Evolutionary conservation across 371 early-diverging fungal genomes (phyloP).

Genomic region (Zychaea mexicana): DNA sequence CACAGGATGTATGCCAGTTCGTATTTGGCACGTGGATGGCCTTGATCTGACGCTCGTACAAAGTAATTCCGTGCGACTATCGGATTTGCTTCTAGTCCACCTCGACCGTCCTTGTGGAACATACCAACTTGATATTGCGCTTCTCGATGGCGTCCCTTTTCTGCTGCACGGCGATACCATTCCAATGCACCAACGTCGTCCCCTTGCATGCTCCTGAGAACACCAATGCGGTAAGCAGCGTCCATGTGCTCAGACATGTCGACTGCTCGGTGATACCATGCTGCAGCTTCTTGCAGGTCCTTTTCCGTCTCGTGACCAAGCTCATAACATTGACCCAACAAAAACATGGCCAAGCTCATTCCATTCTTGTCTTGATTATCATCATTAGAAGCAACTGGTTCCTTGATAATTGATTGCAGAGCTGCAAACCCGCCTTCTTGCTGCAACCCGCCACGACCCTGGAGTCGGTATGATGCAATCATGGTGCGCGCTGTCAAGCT

Average conservation of each 20-base stretch:
- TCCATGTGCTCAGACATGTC: constrained; percentile 4
- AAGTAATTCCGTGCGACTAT: constrained; percentile 34
- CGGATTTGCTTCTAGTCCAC: constrained; percentile 26
- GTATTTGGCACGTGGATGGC: constrained; percentile 32
- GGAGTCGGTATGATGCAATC: constrained; percentile 20
- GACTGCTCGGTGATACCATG: constrained; percentile 5
- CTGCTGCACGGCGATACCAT: constrained; percentile 37
- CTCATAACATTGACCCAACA: constrained; percentile 28
- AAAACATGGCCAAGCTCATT: constrained; percentile 5
- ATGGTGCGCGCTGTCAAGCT: constrained; percentile 11
- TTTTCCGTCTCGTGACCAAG: constrained; percentile 19
- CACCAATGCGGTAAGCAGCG: constrained; percentile 20
- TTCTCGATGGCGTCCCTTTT: constrained; percentile 24
- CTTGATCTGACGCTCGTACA: constrained; percentile 33
- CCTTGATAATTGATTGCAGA: neutral
- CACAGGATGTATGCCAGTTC: constrained; percentile 35
- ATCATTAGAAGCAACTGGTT: neutral
- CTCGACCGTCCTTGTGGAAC: constrained; percentile 28
- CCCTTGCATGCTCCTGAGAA: constrained; percentile 4
- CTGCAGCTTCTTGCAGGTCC: constrained; percentile 16
- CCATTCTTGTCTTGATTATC: constrained; percentile 4
- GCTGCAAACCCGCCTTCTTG: constrained; percentile 9
- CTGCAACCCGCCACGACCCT: constrained; percentile 18
- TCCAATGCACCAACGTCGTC: constrained; percentile 14
- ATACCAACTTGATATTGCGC: constrained; percentile 34